Base-by-base conservation (phyloP, 371 early-diverging fungal species). In the Rhizomucor pusillus region DNA sequence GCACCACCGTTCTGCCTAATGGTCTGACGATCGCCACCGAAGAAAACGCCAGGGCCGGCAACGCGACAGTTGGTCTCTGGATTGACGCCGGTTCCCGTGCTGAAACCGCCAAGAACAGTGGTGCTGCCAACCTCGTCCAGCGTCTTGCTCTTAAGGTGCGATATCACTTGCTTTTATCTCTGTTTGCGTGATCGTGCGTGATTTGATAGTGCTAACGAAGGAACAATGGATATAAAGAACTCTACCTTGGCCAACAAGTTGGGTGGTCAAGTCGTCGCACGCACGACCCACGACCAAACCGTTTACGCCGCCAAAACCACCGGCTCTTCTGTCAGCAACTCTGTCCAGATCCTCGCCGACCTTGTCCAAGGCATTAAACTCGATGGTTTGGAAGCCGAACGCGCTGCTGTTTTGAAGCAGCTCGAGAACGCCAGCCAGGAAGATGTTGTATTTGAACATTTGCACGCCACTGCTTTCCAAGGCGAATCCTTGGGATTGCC, bases 221-320 rank as follows among this genome's bases (percentile, higher is more conserved):
- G 18, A 49, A n/a, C 19, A 5, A 5, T 41, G 14, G 12, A 51
- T 43, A 53, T 43, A 53, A 53, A 19, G 29, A 29, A 29, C 29
- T 29, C 29, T 29, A 29, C 5, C 29, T 29, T 29, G 29, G 36
- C 18, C 45, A 95, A 95, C 70, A 90, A 92, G 77, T 86, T 94
- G 81, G 96, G 97, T 52, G 95, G 89, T 47, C 89, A 90, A 71
- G 66, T 95, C 56, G 90, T 91, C 71, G 95, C 96, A 36, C 90
- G 92, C 77, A 97, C 97, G 45, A 91, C 93, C n/a, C 90, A 96
- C 60, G 95, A 97, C 65, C 96, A 95, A 71, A 94, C 95, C 47
- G 93, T 89, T 52, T 97, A 91, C 81, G 92, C 90, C 66, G 93
- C 94, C 57, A 91, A 94, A 74, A 73, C 90, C 18, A 80, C 93